Conservation (phyloP, 2,329 filamentous ascomycete species). For the Neofusicoccum laricinum region DNA sequence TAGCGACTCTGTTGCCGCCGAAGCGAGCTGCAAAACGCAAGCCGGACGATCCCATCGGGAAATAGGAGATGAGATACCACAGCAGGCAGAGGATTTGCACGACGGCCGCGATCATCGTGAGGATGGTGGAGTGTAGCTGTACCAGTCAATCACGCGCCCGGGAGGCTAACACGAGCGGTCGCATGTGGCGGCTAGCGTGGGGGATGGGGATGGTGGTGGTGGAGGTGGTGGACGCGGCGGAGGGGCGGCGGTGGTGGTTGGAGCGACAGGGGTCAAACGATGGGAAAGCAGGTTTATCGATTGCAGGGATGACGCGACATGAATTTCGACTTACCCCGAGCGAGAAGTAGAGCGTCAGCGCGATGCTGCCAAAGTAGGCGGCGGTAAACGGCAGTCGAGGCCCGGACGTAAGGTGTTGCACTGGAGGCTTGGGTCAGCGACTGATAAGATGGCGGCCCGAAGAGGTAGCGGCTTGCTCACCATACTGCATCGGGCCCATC, state of each 20-base stretch:
- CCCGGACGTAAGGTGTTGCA: slow-evolving; percentile 78
- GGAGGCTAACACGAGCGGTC: slow-evolving; percentile 32
- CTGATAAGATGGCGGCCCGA: slow-evolving; percentile 20
- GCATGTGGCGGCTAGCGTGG: slow-evolving; percentile 31
- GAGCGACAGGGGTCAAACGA: slow-evolving; percentile 7
- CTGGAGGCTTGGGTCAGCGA: slow-evolving; percentile 26
- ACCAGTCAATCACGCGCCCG: slow-evolving; percentile 31
- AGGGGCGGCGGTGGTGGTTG: slow-evolving; percentile 22
- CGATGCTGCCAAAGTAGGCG: slow-evolving; percentile 92
- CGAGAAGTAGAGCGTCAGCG: slow-evolving; percentile 85
- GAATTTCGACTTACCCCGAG: slow-evolving; percentile 69
- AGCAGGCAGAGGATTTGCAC: slow-evolving; percentile 77
- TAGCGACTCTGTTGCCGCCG: slow-evolving; percentile 76
- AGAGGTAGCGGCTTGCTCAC: slow-evolving; percentile 32
- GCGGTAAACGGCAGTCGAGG: slow-evolving; percentile 87
- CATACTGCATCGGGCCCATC: slow-evolving; percentile 84
- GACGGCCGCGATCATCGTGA: slow-evolving; percentile 81
- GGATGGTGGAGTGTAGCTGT: slow-evolving; percentile 77
- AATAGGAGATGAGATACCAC: slow-evolving; percentile 97
- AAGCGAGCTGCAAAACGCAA: slow-evolving; percentile 83
- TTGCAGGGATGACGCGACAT: slow-evolving; percentile 11
- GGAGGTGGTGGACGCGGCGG: slow-evolving; percentile 20
- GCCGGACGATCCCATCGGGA: slow-evolving; percentile 91
- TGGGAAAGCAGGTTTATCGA: slow-evolving; percentile 18
- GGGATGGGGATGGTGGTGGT: slow-evolving; percentile 20